These are phyloP conservation scores for Lachnellula cervina DNA, from an alignment of 2,329 filamentous ascomycete genomes.

Conservation along the genomic window DNA sequence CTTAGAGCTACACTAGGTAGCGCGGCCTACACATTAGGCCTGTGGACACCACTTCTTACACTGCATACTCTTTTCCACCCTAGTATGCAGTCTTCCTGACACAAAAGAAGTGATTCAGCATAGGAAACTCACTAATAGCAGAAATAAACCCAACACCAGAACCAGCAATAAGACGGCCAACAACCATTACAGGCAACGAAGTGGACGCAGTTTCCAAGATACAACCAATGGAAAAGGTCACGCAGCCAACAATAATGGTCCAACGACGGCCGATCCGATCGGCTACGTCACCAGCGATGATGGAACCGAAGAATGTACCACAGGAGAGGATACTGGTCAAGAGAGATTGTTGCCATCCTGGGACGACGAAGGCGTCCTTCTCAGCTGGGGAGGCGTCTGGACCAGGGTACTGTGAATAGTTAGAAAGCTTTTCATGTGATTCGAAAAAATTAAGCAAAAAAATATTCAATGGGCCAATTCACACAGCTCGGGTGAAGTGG, in stretches of 20 bases:
- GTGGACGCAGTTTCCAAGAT: constrained; percentile 59
- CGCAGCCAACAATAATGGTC: constrained; percentile 55
- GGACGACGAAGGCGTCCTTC: constrained; percentile 58
- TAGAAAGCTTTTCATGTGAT: not conserved
- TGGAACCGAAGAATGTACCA: constrained; percentile 76
- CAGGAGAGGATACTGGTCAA: constrained; percentile 62
- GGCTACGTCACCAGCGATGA: constrained; percentile 72
- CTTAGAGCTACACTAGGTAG: no score
- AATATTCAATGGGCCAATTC: not conserved
- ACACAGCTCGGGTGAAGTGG: constrained; percentile 17
- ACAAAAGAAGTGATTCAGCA: constrained; percentile 52
- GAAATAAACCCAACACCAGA: constrained; percentile 77
- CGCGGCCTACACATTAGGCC: no score
- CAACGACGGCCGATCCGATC: constrained; percentile 66
- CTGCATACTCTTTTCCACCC: constrained; percentile 17
- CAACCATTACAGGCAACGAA: constrained; percentile 41
- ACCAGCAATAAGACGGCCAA: constrained; percentile 70
- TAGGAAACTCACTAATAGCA: constrained; percentile 49
- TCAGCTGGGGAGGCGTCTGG: constrained; percentile 45
- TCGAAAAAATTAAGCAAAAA: not conserved
- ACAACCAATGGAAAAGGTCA: constrained; percentile 66
- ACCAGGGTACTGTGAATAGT: constrained; percentile 7
- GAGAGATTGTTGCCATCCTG: constrained; percentile 56
- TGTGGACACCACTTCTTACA: no score
- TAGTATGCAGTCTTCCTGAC: constrained; percentile 32